A percentile compares a stretch with the other conserved stretches of the same genome.
phyloP scores from a whole-genome alignment of 2,329 filamentous ascomycete genomes.

The Neospermospora avenae region DNA sequence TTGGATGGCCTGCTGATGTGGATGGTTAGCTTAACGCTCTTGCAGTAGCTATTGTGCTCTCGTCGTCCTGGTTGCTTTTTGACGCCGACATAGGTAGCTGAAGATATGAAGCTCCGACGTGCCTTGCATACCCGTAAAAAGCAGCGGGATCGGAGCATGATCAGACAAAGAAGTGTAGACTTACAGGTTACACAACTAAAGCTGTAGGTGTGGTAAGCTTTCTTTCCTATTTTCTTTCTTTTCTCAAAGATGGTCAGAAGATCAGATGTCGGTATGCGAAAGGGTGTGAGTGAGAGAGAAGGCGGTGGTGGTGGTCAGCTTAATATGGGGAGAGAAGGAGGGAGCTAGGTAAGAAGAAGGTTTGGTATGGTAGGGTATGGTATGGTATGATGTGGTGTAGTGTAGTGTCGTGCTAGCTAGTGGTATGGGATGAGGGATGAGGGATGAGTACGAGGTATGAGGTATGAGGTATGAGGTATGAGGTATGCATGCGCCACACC shows the following conservation, averaged over 20 bases:
- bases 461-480: background rate
- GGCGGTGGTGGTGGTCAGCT: slow-evolving; percentile 13
- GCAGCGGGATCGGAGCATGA: background rate
- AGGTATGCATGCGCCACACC: background rate
- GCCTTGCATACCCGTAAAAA: background rate
- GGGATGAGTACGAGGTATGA: background rate
- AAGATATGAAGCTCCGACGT: background rate
- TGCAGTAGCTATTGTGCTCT: background rate
- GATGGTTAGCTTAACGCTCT: slow-evolving; percentile 10
- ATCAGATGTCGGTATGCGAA: too few species aligned
- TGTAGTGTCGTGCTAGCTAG: background rate
- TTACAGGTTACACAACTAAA: background rate
- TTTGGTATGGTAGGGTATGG: background rate
- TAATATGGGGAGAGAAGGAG: slow-evolving; percentile 2
- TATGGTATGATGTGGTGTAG: background rate
- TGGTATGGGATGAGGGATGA: background rate
- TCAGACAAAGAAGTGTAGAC: background rate
- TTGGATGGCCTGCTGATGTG: too few species aligned
- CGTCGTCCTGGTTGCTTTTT: background rate
- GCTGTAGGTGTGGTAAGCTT: background rate
- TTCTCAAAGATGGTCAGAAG: slow-evolving; percentile 13
- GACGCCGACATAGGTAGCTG: too few species aligned
- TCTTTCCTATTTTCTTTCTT: background rate
- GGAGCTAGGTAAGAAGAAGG: too few species aligned
- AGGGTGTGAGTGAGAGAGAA: background rate